phyloP scores from a whole-genome alignment of 1,139 yeast species.

The Eremothecium cymbalariae region DNA sequence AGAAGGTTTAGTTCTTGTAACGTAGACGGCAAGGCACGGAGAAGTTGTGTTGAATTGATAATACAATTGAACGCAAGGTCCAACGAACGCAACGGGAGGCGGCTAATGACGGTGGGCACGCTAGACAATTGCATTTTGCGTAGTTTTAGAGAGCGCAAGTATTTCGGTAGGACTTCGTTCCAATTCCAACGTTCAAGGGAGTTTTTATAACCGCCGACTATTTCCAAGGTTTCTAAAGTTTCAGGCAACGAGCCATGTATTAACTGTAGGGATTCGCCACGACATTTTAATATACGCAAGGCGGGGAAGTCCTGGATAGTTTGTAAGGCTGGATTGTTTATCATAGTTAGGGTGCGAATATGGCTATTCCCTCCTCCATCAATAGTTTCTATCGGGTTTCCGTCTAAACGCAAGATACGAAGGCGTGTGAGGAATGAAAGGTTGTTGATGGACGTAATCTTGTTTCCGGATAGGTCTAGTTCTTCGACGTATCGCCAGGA shows the following conservation, averaged over 20 bases:
- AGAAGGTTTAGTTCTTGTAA: conserved; percentile 6
- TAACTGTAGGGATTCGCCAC: conserved; percentile 8
- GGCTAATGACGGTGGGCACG: conserved; percentile 3
- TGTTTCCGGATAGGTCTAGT: conserved; percentile 22
- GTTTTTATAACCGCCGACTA: conserved; percentile 7
- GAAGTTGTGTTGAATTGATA: conserved; percentile 5
- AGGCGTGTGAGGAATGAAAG: conserved; percentile 14
- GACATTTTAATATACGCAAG: conserved; percentile 9
- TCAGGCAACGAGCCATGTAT: conserved; percentile 7
- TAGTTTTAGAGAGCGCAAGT: conserved; percentile 3
- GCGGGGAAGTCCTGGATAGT: conserved; percentile 9
- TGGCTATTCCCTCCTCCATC: conserved; percentile 8
- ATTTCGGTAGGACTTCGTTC: conserved; percentile 3
- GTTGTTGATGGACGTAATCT: conserved; percentile 18
- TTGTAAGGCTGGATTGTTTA: conserved; percentile 9
- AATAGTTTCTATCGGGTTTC: conserved; percentile 20
- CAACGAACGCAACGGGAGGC: conserved; percentile 2
- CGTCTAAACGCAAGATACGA: conserved; percentile 18
- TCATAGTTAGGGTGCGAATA: conserved; percentile 7
- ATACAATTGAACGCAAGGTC: conserved; percentile 5
- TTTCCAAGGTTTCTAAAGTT: conserved; percentile 11
- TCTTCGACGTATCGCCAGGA: conserved; percentile 22
- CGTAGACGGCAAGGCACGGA: conserved; percentile 7
- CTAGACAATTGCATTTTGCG: conserved; percentile 3
- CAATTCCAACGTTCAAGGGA: conserved; percentile 3